Conservation (phyloP, 805 yeast genomes). For the Starmerella powellii region DNA sequence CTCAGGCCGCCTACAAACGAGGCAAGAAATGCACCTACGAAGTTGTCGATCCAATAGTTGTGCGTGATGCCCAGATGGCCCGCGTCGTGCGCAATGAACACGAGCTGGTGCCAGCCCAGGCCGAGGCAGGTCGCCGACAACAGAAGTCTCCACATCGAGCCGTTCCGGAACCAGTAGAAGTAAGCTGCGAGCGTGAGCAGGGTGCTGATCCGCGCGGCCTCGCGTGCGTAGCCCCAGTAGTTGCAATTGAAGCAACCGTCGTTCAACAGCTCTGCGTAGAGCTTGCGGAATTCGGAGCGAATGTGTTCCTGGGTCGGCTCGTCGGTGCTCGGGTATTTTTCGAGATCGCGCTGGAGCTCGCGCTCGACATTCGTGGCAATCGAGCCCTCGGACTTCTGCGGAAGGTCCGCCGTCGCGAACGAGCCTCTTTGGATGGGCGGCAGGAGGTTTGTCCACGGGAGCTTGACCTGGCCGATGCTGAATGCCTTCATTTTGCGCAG, state of each 20-base stretch:
- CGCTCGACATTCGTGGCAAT: constrained; percentile 48
- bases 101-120: constrained; percentile 77
- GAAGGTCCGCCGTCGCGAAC: constrained; percentile 29
- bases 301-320: constrained; percentile 50
- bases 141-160: constrained; percentile 30
- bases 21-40: constrained; percentile 62
- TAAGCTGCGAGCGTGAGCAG: constrained; percentile 41
- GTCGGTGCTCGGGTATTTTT: constrained; percentile 52
- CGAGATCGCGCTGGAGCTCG: constrained; percentile 44
- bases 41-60: constrained; percentile 60
- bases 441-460: constrained; percentile 57
- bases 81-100: constrained; percentile 81
- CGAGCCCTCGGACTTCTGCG: constrained; percentile 25
- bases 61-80: constrained; percentile 80
- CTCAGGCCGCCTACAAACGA: constrained; percentile 80
- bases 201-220: constrained; percentile 45
- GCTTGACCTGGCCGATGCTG: constrained; percentile 53
- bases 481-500: constrained; percentile 40
- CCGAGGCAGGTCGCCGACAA: constrained; percentile 58
- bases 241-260: constrained; percentile 61
- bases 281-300: constrained; percentile 44
- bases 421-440: constrained; percentile 85
- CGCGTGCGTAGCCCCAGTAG: constrained; percentile 62
- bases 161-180: constrained; percentile 32
- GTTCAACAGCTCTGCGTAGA: constrained; percentile 44